Evolutionary conservation across 75 land plant genomes (phyloP), one percentile per base, ranked within the genome.

Genomic region (Cunninghamia lanceolata): DNA sequence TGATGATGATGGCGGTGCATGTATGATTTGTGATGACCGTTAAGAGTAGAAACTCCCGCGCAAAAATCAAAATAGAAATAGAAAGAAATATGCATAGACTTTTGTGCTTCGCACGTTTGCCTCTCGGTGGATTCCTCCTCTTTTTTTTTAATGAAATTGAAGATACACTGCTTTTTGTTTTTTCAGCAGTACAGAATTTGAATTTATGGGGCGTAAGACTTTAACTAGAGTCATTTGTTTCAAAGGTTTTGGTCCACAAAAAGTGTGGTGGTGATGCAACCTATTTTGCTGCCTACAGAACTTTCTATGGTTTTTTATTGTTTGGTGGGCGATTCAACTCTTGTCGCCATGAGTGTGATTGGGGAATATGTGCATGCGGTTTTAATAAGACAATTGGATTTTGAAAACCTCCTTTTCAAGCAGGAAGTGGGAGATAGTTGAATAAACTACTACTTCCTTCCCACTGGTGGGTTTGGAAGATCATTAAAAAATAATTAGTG

Each of bases 61-160:
- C 82, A 43, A 79, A 70, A 79, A 79, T 79, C 82, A 79, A 79
- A n/a, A 79, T 76, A 76, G 38, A 76, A 76, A 76, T n/a, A n/a
- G n/a, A n/a, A n/a, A n/a, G n/a, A n/a, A n/a, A n/a, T n/a, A n/a
- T 76, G 38, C 43, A 59, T 59, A 59, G 25, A 59, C 68, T 59
- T 59, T 59, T 59, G 68, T 19, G 68, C 68, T 25, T 59, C 6
- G 68, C 68, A 59, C 68, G n/a, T 25, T 59, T 25, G 21, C 66
- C 66, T 59, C 19, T 59, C 5, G 19, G 0, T 25, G 28, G 68
- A 56, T 56, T 56, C 63, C 14, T 19, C 19, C 5, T 45, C 6
- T 56, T 56, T 56, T 4, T 56, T 0, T 0, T 17, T 56, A 3
- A 16, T 17, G 25, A 56, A 16, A 3, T 56, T 56, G 19, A 30